phyloP scores from a whole-genome alignment of 768 basidiomycete species.

The Trametes elegans region DNA sequence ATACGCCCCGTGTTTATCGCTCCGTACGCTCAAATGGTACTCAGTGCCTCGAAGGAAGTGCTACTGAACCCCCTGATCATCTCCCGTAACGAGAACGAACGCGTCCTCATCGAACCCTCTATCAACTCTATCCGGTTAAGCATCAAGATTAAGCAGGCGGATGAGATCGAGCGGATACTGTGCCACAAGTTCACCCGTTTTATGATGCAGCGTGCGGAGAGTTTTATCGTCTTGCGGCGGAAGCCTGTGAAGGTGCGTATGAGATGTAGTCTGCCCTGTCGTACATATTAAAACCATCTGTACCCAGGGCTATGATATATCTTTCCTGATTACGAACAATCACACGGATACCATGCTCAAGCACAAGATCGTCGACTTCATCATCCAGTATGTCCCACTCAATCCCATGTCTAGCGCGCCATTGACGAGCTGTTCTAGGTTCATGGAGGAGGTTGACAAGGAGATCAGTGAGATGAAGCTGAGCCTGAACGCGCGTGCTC shows the following conservation, averaged over 20 bases:
- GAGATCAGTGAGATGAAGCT: constrained; percentile 99
- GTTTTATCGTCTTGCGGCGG: constrained; percentile 92
- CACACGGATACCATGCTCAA: constrained; percentile 99
- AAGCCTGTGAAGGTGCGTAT: constrained; percentile 81
- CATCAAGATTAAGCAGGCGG: constrained; percentile 99
- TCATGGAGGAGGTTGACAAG: constrained; percentile 99
- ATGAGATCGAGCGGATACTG: constrained; percentile 96
- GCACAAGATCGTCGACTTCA: constrained; percentile 99
- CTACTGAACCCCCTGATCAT: constrained; percentile 91
- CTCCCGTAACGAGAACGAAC: constrained; percentile 96
- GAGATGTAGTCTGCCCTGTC: not conserved
- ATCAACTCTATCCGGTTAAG: constrained; percentile 96
- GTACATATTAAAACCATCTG: not conserved
- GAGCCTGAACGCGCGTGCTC: constrained; percentile 90
- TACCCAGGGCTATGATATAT: constrained; percentile 92
- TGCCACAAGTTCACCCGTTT: constrained; percentile 99
- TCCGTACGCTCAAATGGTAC: not conserved
- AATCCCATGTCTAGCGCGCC: too few species aligned
- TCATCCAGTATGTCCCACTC: constrained; percentile 71
- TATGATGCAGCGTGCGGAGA: constrained; percentile 99
- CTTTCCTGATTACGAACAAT: constrained; percentile 95
- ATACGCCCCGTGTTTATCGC: not conserved
- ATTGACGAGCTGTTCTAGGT: constrained; percentile 42
- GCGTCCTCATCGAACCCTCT: constrained; percentile 94
- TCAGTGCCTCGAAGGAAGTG: constrained; percentile 91